Percentiles rank a stretch among this genome's conserved stretches.
Evolutionary conservation across 2,329 filamentous ascomycete genomes (phyloP).

Genomic region (Aureobasidium sp.): DNA sequence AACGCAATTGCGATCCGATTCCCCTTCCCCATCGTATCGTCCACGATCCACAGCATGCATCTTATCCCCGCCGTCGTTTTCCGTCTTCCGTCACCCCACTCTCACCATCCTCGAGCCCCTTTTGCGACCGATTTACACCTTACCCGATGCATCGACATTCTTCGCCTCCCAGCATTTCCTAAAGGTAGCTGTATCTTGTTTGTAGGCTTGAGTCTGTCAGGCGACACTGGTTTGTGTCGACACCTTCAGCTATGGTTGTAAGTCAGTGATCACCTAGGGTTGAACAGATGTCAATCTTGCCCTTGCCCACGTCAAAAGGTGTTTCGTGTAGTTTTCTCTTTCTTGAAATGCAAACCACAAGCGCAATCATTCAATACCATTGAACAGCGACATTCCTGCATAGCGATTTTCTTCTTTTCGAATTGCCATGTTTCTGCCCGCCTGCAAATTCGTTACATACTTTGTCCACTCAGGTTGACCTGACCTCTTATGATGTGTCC

Average conservation of each 20-base stretch:
- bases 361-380: background rate
- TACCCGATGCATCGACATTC: background rate
- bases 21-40: background rate
- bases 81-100: constrained; percentile 1
- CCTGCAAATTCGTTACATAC: too few species aligned
- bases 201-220: background rate
- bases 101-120: background rate
- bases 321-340: background rate
- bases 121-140: constrained; percentile 1
- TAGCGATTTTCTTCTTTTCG: background rate
- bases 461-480: too few species aligned
- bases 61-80: constrained; percentile 8
- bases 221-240: background rate
- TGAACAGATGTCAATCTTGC: background rate
- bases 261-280: background rate
- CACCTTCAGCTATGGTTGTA: background rate
- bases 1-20: background rate
- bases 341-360: too few species aligned
- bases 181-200: background rate
- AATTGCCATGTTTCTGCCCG: background rate
- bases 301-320: background rate
- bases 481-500: too few species aligned
- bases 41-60: constrained; percentile 6
- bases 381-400: background rate
- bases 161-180: background rate